Conservation (phyloP, 192 early-diverging fungal species). For the Funneliformis geosporum region DNA sequence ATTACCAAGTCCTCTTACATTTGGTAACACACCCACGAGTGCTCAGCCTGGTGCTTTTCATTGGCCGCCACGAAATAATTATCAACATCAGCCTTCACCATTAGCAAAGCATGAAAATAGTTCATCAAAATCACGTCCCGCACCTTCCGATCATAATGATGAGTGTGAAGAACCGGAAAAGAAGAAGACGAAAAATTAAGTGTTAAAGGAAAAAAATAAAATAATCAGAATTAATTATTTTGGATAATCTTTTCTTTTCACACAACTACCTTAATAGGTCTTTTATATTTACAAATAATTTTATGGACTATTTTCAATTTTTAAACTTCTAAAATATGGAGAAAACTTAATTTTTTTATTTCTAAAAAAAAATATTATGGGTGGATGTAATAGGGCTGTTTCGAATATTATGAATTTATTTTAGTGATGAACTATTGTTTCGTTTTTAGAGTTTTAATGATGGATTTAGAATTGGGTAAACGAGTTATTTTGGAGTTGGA, state of each 20-base stretch:
- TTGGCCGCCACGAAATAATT: constrained; percentile 58
- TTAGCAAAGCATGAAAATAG: constrained; percentile 44
- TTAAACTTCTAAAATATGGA: too few species aligned
- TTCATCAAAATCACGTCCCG: not conserved
- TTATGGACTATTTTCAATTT: not conserved
- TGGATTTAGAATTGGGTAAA: not conserved
- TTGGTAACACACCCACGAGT: constrained; percentile 71
- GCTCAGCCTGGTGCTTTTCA: constrained; percentile 64
- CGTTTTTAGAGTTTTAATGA: not conserved
- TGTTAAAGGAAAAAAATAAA: not conserved
- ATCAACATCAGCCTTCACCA: constrained; percentile 53
- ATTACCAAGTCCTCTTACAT: constrained; percentile 75
- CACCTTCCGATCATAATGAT: constrained; percentile 19
- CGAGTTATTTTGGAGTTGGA: not conserved
- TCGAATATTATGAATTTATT: not conserved
- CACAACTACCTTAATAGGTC: not conserved
- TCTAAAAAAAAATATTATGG: not conserved
- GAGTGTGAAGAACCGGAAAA: constrained; percentile 25
- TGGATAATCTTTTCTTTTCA: not conserved
- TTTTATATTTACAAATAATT: not conserved
- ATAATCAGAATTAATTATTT: not conserved
- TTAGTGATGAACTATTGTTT: not conserved
- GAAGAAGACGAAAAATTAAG: constrained; percentile 20
- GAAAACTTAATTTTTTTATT: not conserved
- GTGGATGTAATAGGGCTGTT: not conserved